These are phyloP conservation scores for Fraxinus dipetala DNA, from an alignment of 305 asterid genomes.

Conservation along the genomic window DNA sequence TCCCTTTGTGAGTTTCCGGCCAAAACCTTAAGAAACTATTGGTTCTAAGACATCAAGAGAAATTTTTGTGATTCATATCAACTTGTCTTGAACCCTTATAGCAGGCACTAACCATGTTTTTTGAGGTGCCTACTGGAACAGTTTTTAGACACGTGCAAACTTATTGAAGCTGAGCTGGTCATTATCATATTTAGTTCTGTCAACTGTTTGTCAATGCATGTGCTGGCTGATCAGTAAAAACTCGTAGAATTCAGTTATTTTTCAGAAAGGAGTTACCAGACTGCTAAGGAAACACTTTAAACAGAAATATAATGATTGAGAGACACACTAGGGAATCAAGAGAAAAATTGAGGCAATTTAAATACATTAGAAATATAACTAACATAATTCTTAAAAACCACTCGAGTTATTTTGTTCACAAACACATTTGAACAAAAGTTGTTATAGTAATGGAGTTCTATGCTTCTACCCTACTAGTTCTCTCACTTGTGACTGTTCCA, in stretches of 20 bases:
- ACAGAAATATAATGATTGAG: background rate
- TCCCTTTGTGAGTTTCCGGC: background rate
- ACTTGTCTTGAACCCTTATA: background rate
- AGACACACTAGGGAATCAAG: background rate
- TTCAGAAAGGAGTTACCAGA: background rate
- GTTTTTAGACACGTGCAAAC: background rate
- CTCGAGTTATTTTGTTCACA: background rate
- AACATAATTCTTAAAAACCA: background rate
- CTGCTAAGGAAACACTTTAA: background rate
- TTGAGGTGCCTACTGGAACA: background rate
- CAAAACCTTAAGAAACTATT: slow-evolving; percentile 14
- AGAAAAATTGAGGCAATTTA: background rate
- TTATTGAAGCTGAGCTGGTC: background rate
- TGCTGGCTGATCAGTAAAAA: background rate
- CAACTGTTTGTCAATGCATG: background rate
- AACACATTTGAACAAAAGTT: background rate
- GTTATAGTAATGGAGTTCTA: background rate
- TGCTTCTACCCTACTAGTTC: background rate
- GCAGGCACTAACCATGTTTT: background rate
- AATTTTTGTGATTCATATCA: background rate
- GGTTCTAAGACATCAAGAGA: slow-evolving; percentile 14
- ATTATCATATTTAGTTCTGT: background rate
- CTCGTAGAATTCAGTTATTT: background rate
- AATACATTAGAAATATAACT: background rate
- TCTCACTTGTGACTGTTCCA: background rate